phyloP scores from a whole-genome alignment of 176 grass and related monocot species.

The Lolium multiflorum region DNA sequence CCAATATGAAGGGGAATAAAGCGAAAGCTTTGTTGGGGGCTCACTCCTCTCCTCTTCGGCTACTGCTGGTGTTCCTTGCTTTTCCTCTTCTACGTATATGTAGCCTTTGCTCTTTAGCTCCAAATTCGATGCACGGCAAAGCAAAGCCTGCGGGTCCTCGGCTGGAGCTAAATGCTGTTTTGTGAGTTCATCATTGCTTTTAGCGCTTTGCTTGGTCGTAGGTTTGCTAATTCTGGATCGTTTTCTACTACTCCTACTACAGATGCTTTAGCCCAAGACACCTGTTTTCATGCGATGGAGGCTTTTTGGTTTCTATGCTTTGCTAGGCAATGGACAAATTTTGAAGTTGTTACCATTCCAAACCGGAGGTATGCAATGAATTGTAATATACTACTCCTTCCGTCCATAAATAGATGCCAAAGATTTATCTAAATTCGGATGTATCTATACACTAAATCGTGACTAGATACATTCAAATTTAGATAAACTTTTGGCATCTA shows the following conservation, averaged over 20 bases:
- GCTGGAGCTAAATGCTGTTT: background rate
- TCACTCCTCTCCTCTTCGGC: background rate
- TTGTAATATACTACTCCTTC: too few relatives aligned
- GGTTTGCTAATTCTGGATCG: background rate
- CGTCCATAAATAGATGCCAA: too few relatives aligned
- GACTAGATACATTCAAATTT: too few relatives aligned
- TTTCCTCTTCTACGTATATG: background rate
- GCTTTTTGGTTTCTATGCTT: background rate
- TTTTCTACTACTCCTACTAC: background rate
- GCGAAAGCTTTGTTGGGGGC: slow-evolving; percentile 42
- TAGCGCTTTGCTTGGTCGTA: background rate
- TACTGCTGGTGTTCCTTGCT: slow-evolving; percentile 9
- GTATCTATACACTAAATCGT: too few relatives aligned
- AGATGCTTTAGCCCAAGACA: background rate
- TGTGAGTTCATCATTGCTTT: background rate
- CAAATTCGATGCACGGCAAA: slow-evolving; percentile 53
- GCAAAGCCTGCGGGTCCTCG: background rate
- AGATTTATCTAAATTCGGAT: too few relatives aligned
- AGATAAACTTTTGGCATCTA: too few relatives aligned
- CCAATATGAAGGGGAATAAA: slow-evolving; percentile 77
- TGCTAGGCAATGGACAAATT: background rate
- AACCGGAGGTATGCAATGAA: too few relatives aligned
- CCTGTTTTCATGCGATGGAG: background rate
- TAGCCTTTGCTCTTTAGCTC: slow-evolving; percentile 61
- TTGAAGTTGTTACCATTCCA: background rate